phyloP scores from a whole-genome alignment of 768 basidiomycete species.

The Trametes punicea region DNA sequence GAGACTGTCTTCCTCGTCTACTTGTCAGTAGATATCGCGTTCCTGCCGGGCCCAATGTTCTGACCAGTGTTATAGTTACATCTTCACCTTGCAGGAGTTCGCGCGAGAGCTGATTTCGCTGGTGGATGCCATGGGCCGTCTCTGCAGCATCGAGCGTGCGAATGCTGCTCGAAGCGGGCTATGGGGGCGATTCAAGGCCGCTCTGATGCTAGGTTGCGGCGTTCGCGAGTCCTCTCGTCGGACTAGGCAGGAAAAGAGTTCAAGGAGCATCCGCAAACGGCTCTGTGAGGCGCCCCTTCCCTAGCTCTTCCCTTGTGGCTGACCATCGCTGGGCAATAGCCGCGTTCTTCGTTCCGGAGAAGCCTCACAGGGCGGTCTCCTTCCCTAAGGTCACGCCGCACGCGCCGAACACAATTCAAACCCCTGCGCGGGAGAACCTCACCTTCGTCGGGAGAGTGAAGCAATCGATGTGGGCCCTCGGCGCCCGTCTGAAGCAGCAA shows the following conservation, averaged over 20 bases:
- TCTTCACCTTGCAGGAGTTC: slow-evolving; percentile 96
- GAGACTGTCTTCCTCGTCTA: slow-evolving; percentile 89
- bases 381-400: slow-evolving; percentile 84
- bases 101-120: slow-evolving; percentile 77
- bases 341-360: slow-evolving; percentile 47
- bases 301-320: neutral
- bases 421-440: slow-evolving; percentile 62
- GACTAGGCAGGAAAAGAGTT: slow-evolving; percentile 7
- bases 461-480: slow-evolving; percentile 70
- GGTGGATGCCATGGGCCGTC: slow-evolving; percentile 77
- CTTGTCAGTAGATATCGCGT: slow-evolving; percentile 58
- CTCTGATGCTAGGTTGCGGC: neutral
- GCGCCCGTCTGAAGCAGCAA: slow-evolving; percentile 59
- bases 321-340: slow-evolving; percentile 32
- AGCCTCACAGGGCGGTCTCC: slow-evolving; percentile 45
- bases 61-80: slow-evolving; percentile 56
- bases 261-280: slow-evolving; percentile 23
- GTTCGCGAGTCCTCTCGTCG: neutral
- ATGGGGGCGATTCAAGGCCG: slow-evolving; percentile 36
- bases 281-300: slow-evolving; percentile 25
- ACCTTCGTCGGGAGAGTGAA: slow-evolving; percentile 58
- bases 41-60: neutral
- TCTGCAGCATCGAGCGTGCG: slow-evolving; percentile 65
- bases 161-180: slow-evolving; percentile 34
- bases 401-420: slow-evolving; percentile 83